Conservation (phyloP, 2,329 filamentous ascomycete genomes). For the Trichoderma aggressivum region DNA sequence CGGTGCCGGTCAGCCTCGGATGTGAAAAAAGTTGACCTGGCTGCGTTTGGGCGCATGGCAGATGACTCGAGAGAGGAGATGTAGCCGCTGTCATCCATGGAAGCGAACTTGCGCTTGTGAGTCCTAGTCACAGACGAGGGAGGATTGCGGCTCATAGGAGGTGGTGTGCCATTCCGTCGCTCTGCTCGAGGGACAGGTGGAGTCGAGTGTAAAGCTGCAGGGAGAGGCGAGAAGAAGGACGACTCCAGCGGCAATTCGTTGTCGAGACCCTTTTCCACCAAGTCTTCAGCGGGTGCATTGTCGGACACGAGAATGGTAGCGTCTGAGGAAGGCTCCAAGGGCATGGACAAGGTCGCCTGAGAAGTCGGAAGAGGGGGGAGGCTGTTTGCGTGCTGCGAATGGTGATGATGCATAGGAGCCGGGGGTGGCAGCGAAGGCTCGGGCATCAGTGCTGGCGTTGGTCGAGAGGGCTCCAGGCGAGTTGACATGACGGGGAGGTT, state of each 20-base stretch:
- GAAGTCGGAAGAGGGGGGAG: constrained; percentile 41
- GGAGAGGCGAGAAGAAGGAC: constrained; percentile 68
- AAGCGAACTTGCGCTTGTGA: constrained; percentile 72
- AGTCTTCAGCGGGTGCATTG: constrained; percentile 52
- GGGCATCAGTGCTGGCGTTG: constrained; percentile 37
- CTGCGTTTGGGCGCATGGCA: constrained; percentile 67
- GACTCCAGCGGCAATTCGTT: constrained; percentile 40
- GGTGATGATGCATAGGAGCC: constrained; percentile 33
- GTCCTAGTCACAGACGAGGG: constrained; percentile 63
- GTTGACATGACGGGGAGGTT: constrained; percentile 58
- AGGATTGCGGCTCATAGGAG: constrained; percentile 60
- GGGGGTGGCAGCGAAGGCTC: constrained; percentile 51
- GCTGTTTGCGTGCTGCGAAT: constrained; percentile 21
- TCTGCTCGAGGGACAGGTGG: constrained; percentile 69
- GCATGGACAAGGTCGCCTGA: constrained; percentile 36
- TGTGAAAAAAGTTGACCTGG: constrained; percentile 61
- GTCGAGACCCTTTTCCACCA: constrained; percentile 42
- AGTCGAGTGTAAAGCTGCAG: constrained; percentile 78
- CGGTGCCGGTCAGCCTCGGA: constrained; percentile 77
- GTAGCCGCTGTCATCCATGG: constrained; percentile 91
- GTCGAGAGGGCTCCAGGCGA: constrained; percentile 50
- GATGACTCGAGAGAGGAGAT: constrained; percentile 96
- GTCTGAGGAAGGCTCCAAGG: constrained; percentile 68
- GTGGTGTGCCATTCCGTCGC: constrained; percentile 69
- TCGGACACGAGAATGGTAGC: constrained; percentile 74